Percentiles rank a stretch among this genome's conserved stretches.
These are phyloP conservation scores for Colletotrichum truncatum DNA, from an alignment of 2,329 filamentous ascomycete species.

Conservation along the genomic window DNA sequence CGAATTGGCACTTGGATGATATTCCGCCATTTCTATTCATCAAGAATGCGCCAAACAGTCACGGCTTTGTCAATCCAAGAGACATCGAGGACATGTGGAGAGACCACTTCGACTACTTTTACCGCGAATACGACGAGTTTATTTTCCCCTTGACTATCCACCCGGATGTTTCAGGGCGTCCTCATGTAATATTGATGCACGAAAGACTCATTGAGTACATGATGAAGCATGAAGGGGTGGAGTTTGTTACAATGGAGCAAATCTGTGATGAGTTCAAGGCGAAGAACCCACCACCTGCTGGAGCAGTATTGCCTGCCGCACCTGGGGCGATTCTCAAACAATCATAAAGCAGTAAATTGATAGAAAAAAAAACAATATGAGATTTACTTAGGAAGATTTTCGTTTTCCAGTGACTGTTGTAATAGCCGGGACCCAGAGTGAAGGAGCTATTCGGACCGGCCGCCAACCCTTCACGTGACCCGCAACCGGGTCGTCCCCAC, in stretches of 20 bases:
- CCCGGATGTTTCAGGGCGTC: conserved; percentile 76
- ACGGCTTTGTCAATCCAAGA: conserved; percentile 66
- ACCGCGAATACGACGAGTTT: conserved; percentile 80
- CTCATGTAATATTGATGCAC: conserved; percentile 79
- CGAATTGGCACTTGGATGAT: conserved; percentile 72
- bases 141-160: conserved; percentile 83
- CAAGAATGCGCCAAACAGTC: conserved; percentile 71
- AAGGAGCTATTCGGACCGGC: too few species aligned
- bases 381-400: too few species aligned
- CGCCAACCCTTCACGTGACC: too few species aligned
- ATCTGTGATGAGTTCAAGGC: conserved; percentile 79
- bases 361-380: not conserved
- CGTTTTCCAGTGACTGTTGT: too few species aligned
- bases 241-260: conserved; percentile 76
- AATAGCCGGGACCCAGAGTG: too few species aligned
- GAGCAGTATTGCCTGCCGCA: conserved; percentile 68
- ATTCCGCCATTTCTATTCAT: conserved; percentile 78
- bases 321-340: conserved; percentile 61
- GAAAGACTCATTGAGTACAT: conserved; percentile 77
- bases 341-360: not conserved
- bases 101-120: conserved; percentile 78
- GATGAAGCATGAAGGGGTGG: conserved; percentile 67
- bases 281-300: conserved; percentile 67
- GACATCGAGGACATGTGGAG: conserved; percentile 73
- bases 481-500: too few species aligned